A percentile compares a stretch with the other conserved stretches of the same genome.
These are phyloP conservation scores for Apiospora hydei DNA, from an alignment of 2,329 filamentous ascomycete species.

Conservation along the genomic window DNA sequence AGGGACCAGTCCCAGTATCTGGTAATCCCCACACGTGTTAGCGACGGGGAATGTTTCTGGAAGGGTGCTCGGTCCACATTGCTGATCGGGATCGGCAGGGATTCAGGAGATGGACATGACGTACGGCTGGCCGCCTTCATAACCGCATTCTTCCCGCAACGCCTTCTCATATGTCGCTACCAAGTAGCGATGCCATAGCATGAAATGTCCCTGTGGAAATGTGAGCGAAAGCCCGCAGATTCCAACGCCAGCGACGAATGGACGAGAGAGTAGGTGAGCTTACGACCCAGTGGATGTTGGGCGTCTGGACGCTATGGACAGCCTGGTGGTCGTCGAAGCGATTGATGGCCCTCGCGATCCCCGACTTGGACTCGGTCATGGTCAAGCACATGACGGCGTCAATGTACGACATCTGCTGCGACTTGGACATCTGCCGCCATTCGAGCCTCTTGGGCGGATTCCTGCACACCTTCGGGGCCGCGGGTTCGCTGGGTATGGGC, in stretches of 20 bases:
- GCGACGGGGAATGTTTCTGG: too few relatives aligned
- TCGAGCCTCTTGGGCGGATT: conserved; percentile 11
- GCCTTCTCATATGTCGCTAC: conserved; percentile 17
- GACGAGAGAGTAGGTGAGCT: background rate
- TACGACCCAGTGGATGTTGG: conserved; percentile 25
- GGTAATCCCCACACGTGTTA: too few relatives aligned
- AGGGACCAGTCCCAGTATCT: conserved; percentile 26
- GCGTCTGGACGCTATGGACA: conserved; percentile 23
- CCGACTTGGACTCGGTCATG: conserved; percentile 13
- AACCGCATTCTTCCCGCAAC: conserved; percentile 13
- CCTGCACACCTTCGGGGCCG: background rate
- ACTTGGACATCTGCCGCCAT: conserved; percentile 20
- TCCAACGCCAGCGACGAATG: background rate
- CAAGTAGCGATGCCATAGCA: conserved; percentile 12
- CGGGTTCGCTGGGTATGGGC: background rate
- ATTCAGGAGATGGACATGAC: background rate
- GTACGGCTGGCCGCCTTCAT: conserved; percentile 18
- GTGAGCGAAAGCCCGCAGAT: background rate
- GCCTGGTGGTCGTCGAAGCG: conserved; percentile 27
- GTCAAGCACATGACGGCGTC: conserved; percentile 20
- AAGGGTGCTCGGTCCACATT: background rate
- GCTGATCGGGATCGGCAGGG: too few relatives aligned
- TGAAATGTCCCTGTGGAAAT: background rate
- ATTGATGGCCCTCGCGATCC: conserved; percentile 20
- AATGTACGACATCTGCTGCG: conserved; percentile 20